Evolutionary conservation across 768 basidiomycete genomes (phyloP), one percentile per base, ranked within the genome.

Genomic region (Albatrellus ellisii): DNA sequence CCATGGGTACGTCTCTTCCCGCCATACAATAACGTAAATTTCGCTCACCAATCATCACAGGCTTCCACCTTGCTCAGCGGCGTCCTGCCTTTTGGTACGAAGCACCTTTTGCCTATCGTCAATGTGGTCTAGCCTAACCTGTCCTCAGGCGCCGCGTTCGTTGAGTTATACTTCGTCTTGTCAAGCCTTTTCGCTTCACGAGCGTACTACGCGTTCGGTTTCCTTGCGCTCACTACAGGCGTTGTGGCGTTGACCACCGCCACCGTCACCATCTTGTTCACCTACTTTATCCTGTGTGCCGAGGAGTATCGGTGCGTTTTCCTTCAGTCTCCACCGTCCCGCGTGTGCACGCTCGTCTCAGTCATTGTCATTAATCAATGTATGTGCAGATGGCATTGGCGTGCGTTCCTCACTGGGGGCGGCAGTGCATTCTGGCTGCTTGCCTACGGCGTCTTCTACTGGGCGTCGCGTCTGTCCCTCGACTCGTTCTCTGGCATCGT

Each of bases 121-220:
- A 35, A 24, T 36, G 24, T 21, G 38, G 17, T 14, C 11, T n/a
- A 31, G 12, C 51, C 36, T 39, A 12, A 7, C 25, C 40, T 33
- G 35, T 21, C 15, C 41, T n/a, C 43, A 87, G 85, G 89, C 40
- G 92, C 94, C 36, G 90, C 88, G 3, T 97, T 95, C 53, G 86
- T 97, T 47, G 94, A 97, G 59, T 63, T 95, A 9, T 95, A 89
- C 60, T 95, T 91, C 56, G 77, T 94, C 33, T 67, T 97, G 45
- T 87, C 89, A 10, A 85, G 80, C 53, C 68, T 97, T 21, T 98
- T 95, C 53, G 91, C 91, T 18, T 83, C 88, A 8, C 73, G 87
- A 26, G 85, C 83, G 34, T 94, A 91, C 63, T 97, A 95, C 58
- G 94, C 94, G 9, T 97, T 97, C 56, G 94, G 94, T 12, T 97